Conservation (phyloP, 257 asterid species). For the Solanum bulbocastanum region DNA sequence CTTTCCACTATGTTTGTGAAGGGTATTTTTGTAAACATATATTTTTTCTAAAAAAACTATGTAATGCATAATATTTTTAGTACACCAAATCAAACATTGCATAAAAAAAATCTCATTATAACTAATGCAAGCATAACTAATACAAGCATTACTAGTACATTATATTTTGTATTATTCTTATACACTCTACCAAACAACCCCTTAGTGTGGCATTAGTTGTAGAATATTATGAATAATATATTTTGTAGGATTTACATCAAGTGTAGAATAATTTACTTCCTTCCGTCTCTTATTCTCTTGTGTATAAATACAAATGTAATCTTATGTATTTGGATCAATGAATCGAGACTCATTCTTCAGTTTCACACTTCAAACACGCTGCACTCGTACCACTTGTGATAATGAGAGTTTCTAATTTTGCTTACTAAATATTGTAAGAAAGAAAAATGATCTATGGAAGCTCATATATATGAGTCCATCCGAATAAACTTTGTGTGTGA, state of each 20-base stretch:
- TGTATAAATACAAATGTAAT: neutral
- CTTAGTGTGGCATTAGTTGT: neutral
- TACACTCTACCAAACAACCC: too few relatives aligned
- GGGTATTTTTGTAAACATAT: too few relatives aligned
- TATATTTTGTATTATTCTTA: too few relatives aligned
- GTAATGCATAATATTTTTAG: too few relatives aligned
- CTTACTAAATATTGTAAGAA: neutral
- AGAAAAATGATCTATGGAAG: neutral
- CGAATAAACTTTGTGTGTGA: neutral
- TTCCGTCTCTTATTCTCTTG: neutral
- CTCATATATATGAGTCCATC: neutral
- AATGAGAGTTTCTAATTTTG: neutral
- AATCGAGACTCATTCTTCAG: neutral
- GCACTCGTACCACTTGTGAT: neutral
- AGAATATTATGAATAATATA: neutral
- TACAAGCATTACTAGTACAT: too few relatives aligned
- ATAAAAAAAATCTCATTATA: too few relatives aligned
- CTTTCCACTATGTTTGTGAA: too few relatives aligned
- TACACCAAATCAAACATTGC: too few relatives aligned
- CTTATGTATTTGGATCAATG: neutral
- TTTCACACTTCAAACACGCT: neutral
- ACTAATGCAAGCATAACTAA: too few relatives aligned
- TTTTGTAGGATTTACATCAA: neutral
- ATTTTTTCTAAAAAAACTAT: rapidly evolving
- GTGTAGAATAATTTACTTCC: neutral